Conservation (phyloP, 1,284 basidiomycete genomes). For the Cystobasidium sp. region DNA sequence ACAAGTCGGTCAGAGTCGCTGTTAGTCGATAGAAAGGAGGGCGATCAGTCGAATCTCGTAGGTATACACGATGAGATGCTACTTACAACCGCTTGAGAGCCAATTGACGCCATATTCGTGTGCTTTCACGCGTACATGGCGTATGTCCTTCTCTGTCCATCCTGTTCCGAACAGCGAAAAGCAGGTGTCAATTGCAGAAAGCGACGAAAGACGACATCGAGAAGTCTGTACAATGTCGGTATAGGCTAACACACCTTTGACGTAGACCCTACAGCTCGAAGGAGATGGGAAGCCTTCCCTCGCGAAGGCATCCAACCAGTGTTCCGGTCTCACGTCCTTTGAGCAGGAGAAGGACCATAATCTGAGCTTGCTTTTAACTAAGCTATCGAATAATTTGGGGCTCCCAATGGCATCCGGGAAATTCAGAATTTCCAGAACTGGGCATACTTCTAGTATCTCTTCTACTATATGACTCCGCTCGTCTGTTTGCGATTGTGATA, state of each 20-base stretch:
- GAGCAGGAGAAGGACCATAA: conserved; percentile 25
- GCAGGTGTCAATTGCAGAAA: too few species aligned
- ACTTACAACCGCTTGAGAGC: conserved; percentile 16
- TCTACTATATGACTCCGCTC: conserved; percentile 5
- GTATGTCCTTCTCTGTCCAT: conserved; percentile 8
- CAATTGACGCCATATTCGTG: conserved; percentile 20
- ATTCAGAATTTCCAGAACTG: conserved; percentile 17
- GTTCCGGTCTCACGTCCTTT: conserved; percentile 19
- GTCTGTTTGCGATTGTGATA: not conserved
- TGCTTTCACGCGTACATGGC: conserved; percentile 24
- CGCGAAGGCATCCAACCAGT: conserved; percentile 14
- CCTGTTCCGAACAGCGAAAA: not conserved
- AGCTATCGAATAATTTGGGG: not conserved
- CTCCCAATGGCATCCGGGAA: conserved; percentile 11
- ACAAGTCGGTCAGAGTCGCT: conserved; percentile 1
- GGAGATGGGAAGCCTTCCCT: not conserved
- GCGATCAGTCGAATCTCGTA: not conserved
- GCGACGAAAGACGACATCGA: too few species aligned
- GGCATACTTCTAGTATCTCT: conserved; percentile 1
- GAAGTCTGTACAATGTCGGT: too few species aligned
- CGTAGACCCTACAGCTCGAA: conserved; percentile 23
- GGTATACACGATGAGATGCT: not conserved
- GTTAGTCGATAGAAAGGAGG: not conserved
- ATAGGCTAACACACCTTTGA: conserved; percentile 4
- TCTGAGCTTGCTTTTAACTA: conserved; percentile 1